Evolutionary conservation across 208 protist species (phyloP).

Genomic region (Angomonas deanei): DNA sequence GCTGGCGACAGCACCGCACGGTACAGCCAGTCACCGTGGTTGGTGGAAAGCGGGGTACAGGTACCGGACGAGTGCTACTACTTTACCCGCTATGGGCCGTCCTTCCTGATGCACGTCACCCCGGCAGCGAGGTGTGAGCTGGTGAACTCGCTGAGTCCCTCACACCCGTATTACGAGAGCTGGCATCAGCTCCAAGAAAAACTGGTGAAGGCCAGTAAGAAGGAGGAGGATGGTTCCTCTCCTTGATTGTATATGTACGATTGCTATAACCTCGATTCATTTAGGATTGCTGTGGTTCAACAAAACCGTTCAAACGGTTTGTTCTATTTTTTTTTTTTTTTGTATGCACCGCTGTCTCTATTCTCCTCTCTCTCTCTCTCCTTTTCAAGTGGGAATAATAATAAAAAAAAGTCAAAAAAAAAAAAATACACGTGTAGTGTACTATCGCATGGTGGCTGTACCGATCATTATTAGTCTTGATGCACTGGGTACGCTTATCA

Average conservation of each 20-base stretch:
- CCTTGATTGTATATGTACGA: background rate
- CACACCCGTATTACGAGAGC: constrained; percentile 11
- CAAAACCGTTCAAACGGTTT: background rate
- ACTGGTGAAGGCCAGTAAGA: background rate
- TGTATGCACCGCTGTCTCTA: background rate
- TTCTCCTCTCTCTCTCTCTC: background rate
- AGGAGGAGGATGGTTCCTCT: background rate
- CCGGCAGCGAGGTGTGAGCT: constrained; percentile 14
- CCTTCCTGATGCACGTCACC: constrained; percentile 49
- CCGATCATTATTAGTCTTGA: constrained; percentile 59
- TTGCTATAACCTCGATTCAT: background rate
- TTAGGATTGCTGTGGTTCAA: too few species aligned
- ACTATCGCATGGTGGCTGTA: background rate
- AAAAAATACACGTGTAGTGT: background rate
- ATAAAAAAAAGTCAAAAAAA: background rate
- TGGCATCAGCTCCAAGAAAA: background rate
- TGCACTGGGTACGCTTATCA: constrained; percentile 50
- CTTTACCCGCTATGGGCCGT: constrained; percentile 45
- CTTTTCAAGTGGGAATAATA: background rate
- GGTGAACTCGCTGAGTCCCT: constrained; percentile 9
- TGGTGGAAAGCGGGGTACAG: constrained; percentile 22
- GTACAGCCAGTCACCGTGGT: constrained; percentile 23
- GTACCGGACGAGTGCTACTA: constrained; percentile 36
- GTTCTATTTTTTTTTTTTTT: background rate
- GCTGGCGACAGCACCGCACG: constrained; percentile 7